These are phyloP conservation scores for Aspergillus pseudoterreus DNA, from an alignment of 2,329 filamentous ascomycete genomes.

Conservation along the genomic window DNA sequence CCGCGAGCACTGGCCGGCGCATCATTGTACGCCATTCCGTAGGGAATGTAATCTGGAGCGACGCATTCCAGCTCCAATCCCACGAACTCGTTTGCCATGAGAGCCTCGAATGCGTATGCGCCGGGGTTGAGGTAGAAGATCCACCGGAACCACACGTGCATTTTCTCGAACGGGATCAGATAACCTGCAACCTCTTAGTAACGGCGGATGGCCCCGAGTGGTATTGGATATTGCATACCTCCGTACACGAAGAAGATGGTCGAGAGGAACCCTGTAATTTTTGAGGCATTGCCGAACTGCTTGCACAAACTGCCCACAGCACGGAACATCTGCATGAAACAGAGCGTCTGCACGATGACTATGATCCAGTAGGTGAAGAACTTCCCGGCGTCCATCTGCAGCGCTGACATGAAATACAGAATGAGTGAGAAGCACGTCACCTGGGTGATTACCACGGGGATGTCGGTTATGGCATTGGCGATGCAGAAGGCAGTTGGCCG, in stretches of 20 bases:
- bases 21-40: conserved; percentile 38
- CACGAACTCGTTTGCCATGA: conserved; percentile 68
- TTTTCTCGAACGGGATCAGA: conserved; percentile 55
- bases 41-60: conserved; percentile 47
- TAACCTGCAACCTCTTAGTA: conserved; percentile 42
- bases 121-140: conserved; percentile 62
- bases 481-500: conserved; percentile 57
- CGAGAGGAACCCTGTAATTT: conserved; percentile 42
- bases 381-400: conserved; percentile 52
- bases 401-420: conserved; percentile 57
- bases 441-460: conserved; percentile 54
- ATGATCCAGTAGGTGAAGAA: conserved; percentile 59
- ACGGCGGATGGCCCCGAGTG: background rate
- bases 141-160: conserved; percentile 62
- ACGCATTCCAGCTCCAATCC: conserved; percentile 51
- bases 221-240: conserved; percentile 13
- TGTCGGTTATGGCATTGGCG: conserved; percentile 53
- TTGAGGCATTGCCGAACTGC: conserved; percentile 44
- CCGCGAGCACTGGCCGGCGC: conserved; percentile 22
- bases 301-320: conserved; percentile 45
- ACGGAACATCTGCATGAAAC: conserved; percentile 51
- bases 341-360: conserved; percentile 48
- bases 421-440: conserved; percentile 56
- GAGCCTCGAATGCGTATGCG: conserved; percentile 63
- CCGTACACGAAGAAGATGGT: conserved; percentile 52